phyloP scores from a whole-genome alignment of 2,329 filamentous ascomycete genomes.

The Epichloe brachyelytri region DNA sequence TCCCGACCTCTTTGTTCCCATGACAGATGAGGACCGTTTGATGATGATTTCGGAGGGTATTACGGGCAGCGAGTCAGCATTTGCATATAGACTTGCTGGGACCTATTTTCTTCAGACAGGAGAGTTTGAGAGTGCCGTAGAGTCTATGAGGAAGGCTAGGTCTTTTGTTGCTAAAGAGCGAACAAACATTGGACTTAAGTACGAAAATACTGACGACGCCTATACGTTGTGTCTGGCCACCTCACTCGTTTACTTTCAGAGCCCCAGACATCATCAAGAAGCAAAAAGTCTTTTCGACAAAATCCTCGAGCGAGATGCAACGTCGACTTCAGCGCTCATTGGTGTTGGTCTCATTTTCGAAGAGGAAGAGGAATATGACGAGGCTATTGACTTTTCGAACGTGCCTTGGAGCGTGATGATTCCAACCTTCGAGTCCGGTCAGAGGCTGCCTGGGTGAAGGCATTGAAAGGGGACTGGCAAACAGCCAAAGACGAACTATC shows the following conservation, averaged over 20 bases:
- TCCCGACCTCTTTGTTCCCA: slow-evolving; percentile 39
- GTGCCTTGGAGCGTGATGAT: slow-evolving; percentile 61
- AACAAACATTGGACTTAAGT: slow-evolving; percentile 52
- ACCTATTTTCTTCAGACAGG: slow-evolving; percentile 77
- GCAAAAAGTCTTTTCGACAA: slow-evolving; percentile 76
- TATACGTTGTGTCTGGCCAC: slow-evolving; percentile 70
- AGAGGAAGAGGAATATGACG: slow-evolving; percentile 77
- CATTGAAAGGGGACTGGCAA: slow-evolving; percentile 63
- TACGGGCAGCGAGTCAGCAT: slow-evolving; percentile 52
- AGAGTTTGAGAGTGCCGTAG: slow-evolving; percentile 71
- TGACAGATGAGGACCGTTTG: slow-evolving; percentile 67
- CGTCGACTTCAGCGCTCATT: slow-evolving; percentile 69
- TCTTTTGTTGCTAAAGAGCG: slow-evolving; percentile 46
- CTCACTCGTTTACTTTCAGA: slow-evolving; percentile 80
- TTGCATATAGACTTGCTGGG: slow-evolving; percentile 72
- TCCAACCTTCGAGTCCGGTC: slow-evolving; percentile 67
- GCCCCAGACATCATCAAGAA: slow-evolving; percentile 78
- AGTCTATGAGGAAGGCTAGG: slow-evolving; percentile 65
- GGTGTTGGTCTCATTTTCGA: slow-evolving; percentile 86
- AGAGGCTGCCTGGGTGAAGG: slow-evolving; percentile 87
- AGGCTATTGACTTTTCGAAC: slow-evolving; percentile 71
- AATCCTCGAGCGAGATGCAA: slow-evolving; percentile 62
- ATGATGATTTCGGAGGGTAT: slow-evolving; percentile 70
- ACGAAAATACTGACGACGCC: slow-evolving; percentile 59
- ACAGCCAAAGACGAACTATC: slow-evolving; percentile 58